phyloP scores from a whole-genome alignment of 2,329 filamentous ascomycete species.

The Herpotrichia juniperi region DNA sequence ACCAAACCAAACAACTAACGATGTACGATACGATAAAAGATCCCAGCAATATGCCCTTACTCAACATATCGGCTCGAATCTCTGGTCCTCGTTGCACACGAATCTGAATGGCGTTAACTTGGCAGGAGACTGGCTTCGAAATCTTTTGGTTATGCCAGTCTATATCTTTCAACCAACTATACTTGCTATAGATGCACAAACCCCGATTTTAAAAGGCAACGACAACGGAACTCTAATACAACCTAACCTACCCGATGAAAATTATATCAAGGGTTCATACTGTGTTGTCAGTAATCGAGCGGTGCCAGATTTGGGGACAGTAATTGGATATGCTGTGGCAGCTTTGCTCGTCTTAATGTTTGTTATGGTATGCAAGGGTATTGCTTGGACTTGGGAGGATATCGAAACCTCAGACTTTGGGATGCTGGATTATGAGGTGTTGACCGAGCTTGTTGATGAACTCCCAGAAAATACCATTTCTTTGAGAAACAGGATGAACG shows the following conservation, averaged over 20 bases:
- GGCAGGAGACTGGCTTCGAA: conserved; percentile 19
- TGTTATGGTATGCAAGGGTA: conserved; percentile 11
- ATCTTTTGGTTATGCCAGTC: conserved; percentile 15
- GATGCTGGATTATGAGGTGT: conserved; percentile 15
- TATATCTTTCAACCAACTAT: conserved; percentile 21
- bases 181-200: not conserved
- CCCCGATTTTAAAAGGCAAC: not conserved
- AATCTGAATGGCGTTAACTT: not conserved
- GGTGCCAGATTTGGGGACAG: conserved; percentile 15
- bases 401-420: conserved; percentile 18
- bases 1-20: conserved; percentile 7
- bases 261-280: conserved; percentile 18
- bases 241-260: conserved; percentile 18
- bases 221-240: conserved; percentile 9
- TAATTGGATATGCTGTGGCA: conserved; percentile 18
- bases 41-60: conserved; percentile 20
- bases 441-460: conserved; percentile 8
- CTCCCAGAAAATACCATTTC: not conserved
- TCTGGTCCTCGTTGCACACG: conserved; percentile 14
- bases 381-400: conserved; percentile 5
- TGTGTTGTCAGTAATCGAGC: conserved; percentile 12
- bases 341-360: conserved; percentile 14
- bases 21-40: conserved; percentile 11
- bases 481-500: not conserved
- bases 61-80: conserved; percentile 9